Evolutionary conservation across 2,329 filamentous ascomycete genomes (phyloP), one percentile per base, ranked within the genome.

Genomic region (Venturiaceae sp.): DNA sequence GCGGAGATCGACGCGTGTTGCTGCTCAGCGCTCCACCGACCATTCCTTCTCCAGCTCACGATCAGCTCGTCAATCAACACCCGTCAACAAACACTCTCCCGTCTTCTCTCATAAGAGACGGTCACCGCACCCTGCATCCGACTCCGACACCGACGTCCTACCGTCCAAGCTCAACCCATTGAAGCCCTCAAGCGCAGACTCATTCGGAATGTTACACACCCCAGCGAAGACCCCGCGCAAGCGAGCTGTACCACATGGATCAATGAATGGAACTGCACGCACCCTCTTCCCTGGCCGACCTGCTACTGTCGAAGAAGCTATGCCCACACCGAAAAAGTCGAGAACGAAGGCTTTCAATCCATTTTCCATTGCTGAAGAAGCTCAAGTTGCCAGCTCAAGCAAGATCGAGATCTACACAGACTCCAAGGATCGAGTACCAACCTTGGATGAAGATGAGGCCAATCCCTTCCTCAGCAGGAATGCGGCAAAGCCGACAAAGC

Each of bases 151-250:
- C 13, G 57, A 58, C 37, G 19, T 50, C 26, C 16, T 36, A 3
- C 55, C 44, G 9, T 23, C 23, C 34, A 50, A 36, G 39, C 34
- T 13, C n/a, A 34, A 56, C 52, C 52, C 14, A 30, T 30, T 50
- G 44, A 50, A 39, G 36, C 36, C 52, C 30, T 53, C 52, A 23
- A 57, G 41, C 44, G 30, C 30, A 19, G 55, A 6, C 32, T 44
- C 55, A 30, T 57, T 52, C 55, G 55, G 55, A n/a, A 87, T 88
- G 80, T 81, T 92, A 50, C 87, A 86, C 16, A 92, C 89, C 3
- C 89, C 89, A 2, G 81, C 84, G 63, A 92, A 92, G 75, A 92
- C 89, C 3, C 89, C 83, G 3, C 80, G 80, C 70, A 89, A 87
- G 75, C 80, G 80, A 62, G 66, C 72, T 3, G 66, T 69, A 36